Conservation (phyloP, 2,329 filamentous ascomycete species). For the Neonectria magnoliae region DNA sequence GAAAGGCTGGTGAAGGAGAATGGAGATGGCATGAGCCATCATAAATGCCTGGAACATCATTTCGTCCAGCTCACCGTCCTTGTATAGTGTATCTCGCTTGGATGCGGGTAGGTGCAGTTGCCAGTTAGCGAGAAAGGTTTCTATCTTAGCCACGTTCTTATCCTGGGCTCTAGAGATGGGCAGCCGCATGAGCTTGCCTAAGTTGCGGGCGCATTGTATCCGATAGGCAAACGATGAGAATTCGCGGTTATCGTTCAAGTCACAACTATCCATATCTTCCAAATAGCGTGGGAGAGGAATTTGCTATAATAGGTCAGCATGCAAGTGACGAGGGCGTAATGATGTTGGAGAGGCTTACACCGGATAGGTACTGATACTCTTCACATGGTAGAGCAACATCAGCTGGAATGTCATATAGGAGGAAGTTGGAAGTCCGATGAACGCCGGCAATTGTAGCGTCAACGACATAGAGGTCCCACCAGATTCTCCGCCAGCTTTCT, state of each 20-base stretch:
- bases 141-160: constrained; percentile 60
- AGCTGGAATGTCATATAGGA: constrained; percentile 71
- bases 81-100: constrained; percentile 76
- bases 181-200: constrained; percentile 76
- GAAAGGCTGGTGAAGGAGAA: constrained; percentile 81
- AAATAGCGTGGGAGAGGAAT: constrained; percentile 70
- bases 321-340: too few relatives aligned
- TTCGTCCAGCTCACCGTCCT: constrained; percentile 80
- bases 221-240: constrained; percentile 90
- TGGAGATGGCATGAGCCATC: constrained; percentile 72
- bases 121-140: constrained; percentile 74
- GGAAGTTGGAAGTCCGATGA: constrained; percentile 74
- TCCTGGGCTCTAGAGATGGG: constrained; percentile 61
- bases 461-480: constrained; percentile 84
- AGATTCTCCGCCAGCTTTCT: constrained; percentile 86
- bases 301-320: constrained; percentile 50
- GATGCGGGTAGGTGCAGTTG: constrained; percentile 77
- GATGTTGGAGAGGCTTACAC: constrained; percentile 53
- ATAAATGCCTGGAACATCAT: constrained; percentile 92
- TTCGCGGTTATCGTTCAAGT: constrained; percentile 68
- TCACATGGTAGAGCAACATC: constrained; percentile 83
- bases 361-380: constrained; percentile 72
- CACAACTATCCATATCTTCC: constrained; percentile 76
- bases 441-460: constrained; percentile 87
- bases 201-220: constrained; percentile 80